Percentiles rank a stretch among this genome's conserved stretches.
phyloP scores from a whole-genome alignment of 352 stramenopile species.

The Pythium dissimile region DNA sequence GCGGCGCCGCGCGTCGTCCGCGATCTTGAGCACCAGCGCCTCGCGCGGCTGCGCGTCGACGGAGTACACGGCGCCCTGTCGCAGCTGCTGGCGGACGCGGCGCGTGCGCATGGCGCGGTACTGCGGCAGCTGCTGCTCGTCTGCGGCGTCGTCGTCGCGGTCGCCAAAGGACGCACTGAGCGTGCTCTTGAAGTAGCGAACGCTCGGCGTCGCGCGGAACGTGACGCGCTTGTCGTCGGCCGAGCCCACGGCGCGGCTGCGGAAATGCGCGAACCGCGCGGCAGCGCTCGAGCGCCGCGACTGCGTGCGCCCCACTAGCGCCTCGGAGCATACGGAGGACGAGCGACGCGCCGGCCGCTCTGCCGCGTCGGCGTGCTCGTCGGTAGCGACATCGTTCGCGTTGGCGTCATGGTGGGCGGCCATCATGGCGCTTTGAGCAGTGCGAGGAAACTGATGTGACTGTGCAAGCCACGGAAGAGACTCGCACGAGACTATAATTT shows the following conservation, averaged over 20 bases:
- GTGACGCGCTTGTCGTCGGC: constrained; percentile 16
- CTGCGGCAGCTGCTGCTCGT: background rate
- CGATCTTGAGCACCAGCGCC: constrained; percentile 9
- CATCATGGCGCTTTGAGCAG: too few species aligned
- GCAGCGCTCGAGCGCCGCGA: constrained; percentile 2
- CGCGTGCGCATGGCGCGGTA: constrained; percentile 11
- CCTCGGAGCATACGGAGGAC: background rate
- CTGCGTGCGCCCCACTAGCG: background rate
- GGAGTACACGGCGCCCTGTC: background rate
- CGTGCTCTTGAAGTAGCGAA: constrained; percentile 20
- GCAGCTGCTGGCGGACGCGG: background rate
- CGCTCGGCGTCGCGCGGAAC: constrained; percentile 18
- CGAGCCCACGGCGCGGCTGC: background rate
- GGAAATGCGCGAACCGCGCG: background rate
- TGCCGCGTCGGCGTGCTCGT: background rate
- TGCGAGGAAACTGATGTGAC: too few species aligned
- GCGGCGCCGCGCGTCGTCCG: constrained; percentile 1
- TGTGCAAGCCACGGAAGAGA: too few species aligned
- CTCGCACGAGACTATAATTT: too few species aligned
- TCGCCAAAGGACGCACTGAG: constrained; percentile 14
- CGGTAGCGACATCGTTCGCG: too few species aligned
- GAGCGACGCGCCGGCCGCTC: background rate
- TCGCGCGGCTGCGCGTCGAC: background rate
- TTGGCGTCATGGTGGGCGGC: too few species aligned
- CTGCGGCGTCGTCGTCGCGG: constrained; percentile 1